Base-by-base conservation (phyloP, 2,329 filamentous ascomycete genomes). In the Fonsecaea multimorphosa region DNA sequence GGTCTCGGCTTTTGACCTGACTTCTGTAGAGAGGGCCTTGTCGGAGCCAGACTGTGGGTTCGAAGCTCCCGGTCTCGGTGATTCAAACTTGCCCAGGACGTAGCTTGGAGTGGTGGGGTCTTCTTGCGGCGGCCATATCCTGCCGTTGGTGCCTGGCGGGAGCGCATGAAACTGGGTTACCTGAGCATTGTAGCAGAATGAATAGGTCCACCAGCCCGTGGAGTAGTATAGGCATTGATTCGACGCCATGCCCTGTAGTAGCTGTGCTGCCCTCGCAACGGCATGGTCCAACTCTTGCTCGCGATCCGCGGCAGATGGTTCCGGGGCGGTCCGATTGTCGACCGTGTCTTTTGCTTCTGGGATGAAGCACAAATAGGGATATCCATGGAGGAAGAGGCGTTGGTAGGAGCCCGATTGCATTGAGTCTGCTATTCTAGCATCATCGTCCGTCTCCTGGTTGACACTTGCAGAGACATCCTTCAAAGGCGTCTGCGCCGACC, bases 201-300 rank as follows among this genome's bases (percentile, higher is more conserved):
- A 91, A 79, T 97, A 97, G 74, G 91, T 95, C 93, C 93, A 97
- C 93, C 93, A 97, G 0, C 93, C 93, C 0, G 88, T 91, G 70
- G 93, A 80, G 76, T 87, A 91, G 80, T 94, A 96, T 69, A 97
- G 86, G 77, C 93, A 97, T 46, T 72, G 71, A 58, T 86, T 85
- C 2, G 89, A 90, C 60, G 93, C 86, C 78, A 97, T 89, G 29
- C 89, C 87, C 69, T 86, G 85, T 58, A 97, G 82, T 24, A 97
- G 83, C 73, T 95, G 90, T 85, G 91, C 91, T 5, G 93, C 93
- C 56, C 88, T 88, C 34, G 87, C 85, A 1, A 89, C 91, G 0
- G 93, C 93, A 29, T 91, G 87, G 46, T 85, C 86, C 9, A 96
- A 84, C 77, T 97, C 93, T 68, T 89, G 90, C 67, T 91, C 89